Evolutionary conservation across 352 stramenopile species (phyloP), one percentile per base, ranked within the genome.

Genomic region (Globisporangium mamillatum): DNA sequence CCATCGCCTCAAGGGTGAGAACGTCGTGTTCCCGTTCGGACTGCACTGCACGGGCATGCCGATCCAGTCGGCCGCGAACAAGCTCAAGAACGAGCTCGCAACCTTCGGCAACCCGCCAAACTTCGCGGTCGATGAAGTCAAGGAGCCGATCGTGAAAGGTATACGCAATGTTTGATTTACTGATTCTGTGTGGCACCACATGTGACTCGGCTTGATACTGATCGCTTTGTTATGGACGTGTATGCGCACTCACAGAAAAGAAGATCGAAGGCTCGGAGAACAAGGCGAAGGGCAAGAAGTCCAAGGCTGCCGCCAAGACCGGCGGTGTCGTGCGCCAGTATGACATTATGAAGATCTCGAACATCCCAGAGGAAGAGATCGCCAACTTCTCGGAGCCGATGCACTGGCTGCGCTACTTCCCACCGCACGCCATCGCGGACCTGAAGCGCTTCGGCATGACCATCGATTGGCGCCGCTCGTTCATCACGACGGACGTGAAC

Each of bases 1-100:
- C 66, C 96, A 99, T 77, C 91, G 96, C 53, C 90, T 99, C 60
- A 96, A 98, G 81, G 98, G 97, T 54, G 98, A 99, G 76, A 99
- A 99, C 84, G 97, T 98, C 44, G 79, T 99, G 57, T 99, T 99
- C 76, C 98, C 98, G 56, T 99, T 99, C 86, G 97, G 86, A 8
- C 98, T 99, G 71, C 98, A 99, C 84, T 99, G 98, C 86, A 99
- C 98, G 22, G 98, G 98, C 64, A 99, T 99, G 98, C 98, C 98
- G 25, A 99, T 99, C 81, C 97, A 99, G 86, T 96, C 94, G 3
- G 98, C 98, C 14, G 98, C 98, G 24, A 99, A 99, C 86, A 99
- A 99, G 84, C 89, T 99, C 63, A 99, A 99, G 86, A 84, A 84
- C 25, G 98, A 99, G 86, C 94, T 99, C 58, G 89, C 93, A 67